Percentiles rank a stretch among this genome's conserved stretches.
Conservation (phyloP, 805 yeast genomes). For the Yarrowia sp. region DNA sequence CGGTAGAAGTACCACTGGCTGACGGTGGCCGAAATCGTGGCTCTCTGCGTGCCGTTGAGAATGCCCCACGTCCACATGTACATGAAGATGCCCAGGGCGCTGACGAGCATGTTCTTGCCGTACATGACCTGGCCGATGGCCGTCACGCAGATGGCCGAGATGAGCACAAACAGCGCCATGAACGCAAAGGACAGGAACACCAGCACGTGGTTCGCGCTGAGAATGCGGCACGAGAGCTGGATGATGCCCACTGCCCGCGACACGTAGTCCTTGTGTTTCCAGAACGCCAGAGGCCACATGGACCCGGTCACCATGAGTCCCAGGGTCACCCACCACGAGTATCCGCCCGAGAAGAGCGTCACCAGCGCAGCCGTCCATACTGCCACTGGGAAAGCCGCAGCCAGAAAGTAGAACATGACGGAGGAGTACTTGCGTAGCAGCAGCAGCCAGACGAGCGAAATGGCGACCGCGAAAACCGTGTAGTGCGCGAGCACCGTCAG, state of each 20-base stretch:
- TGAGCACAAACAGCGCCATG: slow-evolving; percentile 35
- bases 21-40: slow-evolving; percentile 40
- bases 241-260: slow-evolving; percentile 40
- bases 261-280: slow-evolving; percentile 34
- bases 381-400: slow-evolving; percentile 7
- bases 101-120: not conserved
- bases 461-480: slow-evolving; percentile 33
- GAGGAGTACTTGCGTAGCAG: slow-evolving; percentile 34
- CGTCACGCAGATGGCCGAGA: slow-evolving; percentile 40
- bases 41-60: slow-evolving; percentile 41
- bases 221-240: slow-evolving; percentile 40
- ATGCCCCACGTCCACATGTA: slow-evolving; percentile 47
- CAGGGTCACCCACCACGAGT: slow-evolving; percentile 7
- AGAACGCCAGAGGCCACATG: slow-evolving; percentile 36
- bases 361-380: slow-evolving; percentile 1
- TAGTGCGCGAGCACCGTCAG: slow-evolving; percentile 31
- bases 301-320: slow-evolving; percentile 35
- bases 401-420: slow-evolving; percentile 28
- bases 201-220: slow-evolving; percentile 38
- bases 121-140: slow-evolving; percentile 6
- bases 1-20: slow-evolving; percentile 43
- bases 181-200: slow-evolving; percentile 36
- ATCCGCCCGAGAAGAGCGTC: not conserved
- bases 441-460: slow-evolving; percentile 37
- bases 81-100: slow-evolving; percentile 37